These are phyloP conservation scores for Leccinum pallidistipes DNA, from an alignment of 1,284 basidiomycete species.

Conservation along the genomic window DNA sequence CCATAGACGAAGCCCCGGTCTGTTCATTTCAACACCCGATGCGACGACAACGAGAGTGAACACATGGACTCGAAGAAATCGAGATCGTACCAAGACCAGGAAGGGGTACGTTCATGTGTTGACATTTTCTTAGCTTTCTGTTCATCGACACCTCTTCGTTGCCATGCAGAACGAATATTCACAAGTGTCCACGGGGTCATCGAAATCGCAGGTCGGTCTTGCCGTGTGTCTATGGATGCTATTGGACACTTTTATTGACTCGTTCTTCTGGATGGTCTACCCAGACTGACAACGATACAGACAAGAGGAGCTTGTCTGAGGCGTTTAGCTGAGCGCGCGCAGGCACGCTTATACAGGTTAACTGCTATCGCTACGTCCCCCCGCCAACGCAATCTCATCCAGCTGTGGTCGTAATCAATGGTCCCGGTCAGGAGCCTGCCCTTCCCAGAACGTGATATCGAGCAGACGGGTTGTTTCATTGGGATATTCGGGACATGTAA, in stretches of 20 bases:
- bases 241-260: not conserved
- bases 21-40: conserved; percentile 11
- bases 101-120: conserved; percentile 10
- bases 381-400: not conserved
- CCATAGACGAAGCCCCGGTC: conserved; percentile 19
- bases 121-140: not conserved
- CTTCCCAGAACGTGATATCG: not conserved
- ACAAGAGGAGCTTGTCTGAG: conserved; percentile 16
- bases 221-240: too few relatives aligned
- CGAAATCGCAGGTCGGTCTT: conserved; percentile 22
- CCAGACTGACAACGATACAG: conserved; percentile 14
- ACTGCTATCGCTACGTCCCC: not conserved
- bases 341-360: not conserved
- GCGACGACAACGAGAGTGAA: conserved; percentile 9
- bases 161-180: conserved; percentile 16
- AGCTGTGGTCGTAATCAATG: not conserved
- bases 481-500: not conserved
- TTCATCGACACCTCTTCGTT: conserved; percentile 1
- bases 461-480: not conserved
- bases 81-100: conserved; percentile 18
- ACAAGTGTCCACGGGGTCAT: conserved; percentile 20
- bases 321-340: not conserved
- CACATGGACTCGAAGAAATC: conserved; percentile 19
- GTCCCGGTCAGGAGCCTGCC: not conserved
- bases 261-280: not conserved